Evolutionary conservation across 225 moss, liverwort and hornwort species (phyloP), one percentile per base, ranked within the genome.

Genomic region (Polytrichum commune): DNA sequence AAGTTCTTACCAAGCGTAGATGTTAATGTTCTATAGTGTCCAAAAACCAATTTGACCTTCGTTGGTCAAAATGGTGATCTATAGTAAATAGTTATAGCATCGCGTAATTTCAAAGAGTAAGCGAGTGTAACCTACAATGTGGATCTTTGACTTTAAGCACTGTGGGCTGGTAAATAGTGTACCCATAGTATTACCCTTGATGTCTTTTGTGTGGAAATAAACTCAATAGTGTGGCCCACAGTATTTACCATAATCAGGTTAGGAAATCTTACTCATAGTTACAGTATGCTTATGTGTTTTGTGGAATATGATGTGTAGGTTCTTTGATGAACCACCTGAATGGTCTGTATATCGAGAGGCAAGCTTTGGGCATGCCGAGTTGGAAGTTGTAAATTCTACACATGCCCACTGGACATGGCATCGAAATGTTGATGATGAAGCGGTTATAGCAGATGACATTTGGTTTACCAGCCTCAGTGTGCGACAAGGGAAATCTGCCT

Each of bases 301-400:
- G 46, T 46, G 46, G 46, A 46, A 46, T 71, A 1, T 54, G 53
- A 5, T 66, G 70, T 77, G 81, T 80, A 92, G 92, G 63, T 92
- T 84, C 60, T 85, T 78, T 25, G 5, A 68, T 27, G 79, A 91
- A 29, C 72, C 91, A 73, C 93, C 95, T 3, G 83, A 76, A 2
- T 96, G 91, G 85, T 91, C 93, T 33, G 84, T 88, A 16, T 91
- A 79, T 72, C 83, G 93, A 74, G 95, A 93, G 76, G 90, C 91
- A 25, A 96, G 91, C 72, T 96, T 90, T 73, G 95, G 95, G 27
- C 93, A 93, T 66, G 95, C 86, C 8, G 64, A 88, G 33, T 62
- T 93, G 1, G 65, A 91, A 19, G 74, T 96, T 62, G 30, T 72
- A 30, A 96, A 96, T 55, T 79, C 78, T 53, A 93, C 88, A 62